Conservation (phyloP, 805 yeast species). For the Yueomyces sp. region DNA sequence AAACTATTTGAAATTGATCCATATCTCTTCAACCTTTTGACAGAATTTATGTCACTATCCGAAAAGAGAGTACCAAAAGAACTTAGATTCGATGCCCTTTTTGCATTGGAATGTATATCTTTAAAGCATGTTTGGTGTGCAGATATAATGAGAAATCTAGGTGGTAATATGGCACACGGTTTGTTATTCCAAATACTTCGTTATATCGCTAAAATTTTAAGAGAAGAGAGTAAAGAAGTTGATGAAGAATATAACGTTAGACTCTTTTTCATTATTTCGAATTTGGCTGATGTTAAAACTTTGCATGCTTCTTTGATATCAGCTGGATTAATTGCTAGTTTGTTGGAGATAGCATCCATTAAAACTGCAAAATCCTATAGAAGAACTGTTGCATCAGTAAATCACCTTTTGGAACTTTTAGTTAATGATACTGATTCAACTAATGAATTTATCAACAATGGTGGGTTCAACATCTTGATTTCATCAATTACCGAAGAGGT, state of each 20-base stretch:
- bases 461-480: constrained; percentile 55
- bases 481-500: constrained; percentile 52
- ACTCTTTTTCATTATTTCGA: constrained; percentile 49
- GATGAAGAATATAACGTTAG: constrained; percentile 36
- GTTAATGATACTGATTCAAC: constrained; percentile 36
- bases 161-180: constrained; percentile 85
- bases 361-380: constrained; percentile 32
- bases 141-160: constrained; percentile 63
- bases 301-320: constrained; percentile 45
- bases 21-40: constrained; percentile 50
- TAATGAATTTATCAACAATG: constrained; percentile 46
- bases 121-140: constrained; percentile 55
- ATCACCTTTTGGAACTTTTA: constrained; percentile 39
- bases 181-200: constrained; percentile 59
- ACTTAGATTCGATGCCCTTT: constrained; percentile 46
- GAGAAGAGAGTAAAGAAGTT: constrained; percentile 26
- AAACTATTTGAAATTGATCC: constrained; percentile 63
- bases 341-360: constrained; percentile 46
- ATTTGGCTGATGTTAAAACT: constrained; percentile 42
- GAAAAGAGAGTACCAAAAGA: constrained; percentile 41
- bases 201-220: constrained; percentile 39
- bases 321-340: constrained; percentile 62
- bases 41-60: constrained; percentile 55
- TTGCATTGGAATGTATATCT: constrained; percentile 58
- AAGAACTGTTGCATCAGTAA: constrained; percentile 49